Evolutionary conservation across 2,329 filamentous ascomycete genomes (phyloP).

Genomic region (Leptoxyphium fumago): DNA sequence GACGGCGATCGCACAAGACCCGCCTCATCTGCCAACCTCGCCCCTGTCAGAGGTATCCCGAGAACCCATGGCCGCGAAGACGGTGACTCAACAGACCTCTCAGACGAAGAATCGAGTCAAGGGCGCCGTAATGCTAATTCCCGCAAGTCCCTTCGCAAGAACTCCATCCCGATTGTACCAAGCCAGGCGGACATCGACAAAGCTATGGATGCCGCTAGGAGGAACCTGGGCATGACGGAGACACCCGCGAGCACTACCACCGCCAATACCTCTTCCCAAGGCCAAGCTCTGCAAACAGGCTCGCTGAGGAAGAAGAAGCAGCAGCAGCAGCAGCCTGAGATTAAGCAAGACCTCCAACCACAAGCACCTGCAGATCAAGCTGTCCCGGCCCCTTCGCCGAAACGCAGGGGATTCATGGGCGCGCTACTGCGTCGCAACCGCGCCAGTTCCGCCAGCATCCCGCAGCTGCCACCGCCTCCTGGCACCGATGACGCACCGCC

Average conservation of each 20-base stretch:
- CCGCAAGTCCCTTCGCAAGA: conserved; percentile 30
- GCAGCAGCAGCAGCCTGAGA: conserved; percentile 35
- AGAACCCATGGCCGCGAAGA: conserved; percentile 40
- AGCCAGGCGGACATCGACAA: conserved; percentile 23
- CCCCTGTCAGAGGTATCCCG: conserved; percentile 46
- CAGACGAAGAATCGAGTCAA: conserved; percentile 26
- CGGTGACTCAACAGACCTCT: conserved; percentile 40
- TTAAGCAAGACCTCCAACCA: conserved; percentile 37
- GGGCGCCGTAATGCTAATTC: conserved; percentile 18
- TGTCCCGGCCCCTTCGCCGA: conserved; percentile 1
- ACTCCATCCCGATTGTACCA: conserved; percentile 16
- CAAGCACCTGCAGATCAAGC: background rate
- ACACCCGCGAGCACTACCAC: conserved; percentile 5
- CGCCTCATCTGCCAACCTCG: conserved; percentile 23
- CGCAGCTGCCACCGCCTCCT: conserved; percentile 3
- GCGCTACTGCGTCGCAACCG: conserved; percentile 21
- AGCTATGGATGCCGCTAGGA: conserved; percentile 20
- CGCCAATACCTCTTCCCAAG: conserved; percentile 15
- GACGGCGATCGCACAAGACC: conserved; percentile 23
- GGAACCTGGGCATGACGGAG: conserved; percentile 18
- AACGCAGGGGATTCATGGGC: conserved; percentile 19
- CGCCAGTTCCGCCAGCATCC: conserved; percentile 13
- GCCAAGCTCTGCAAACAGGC: conserved; percentile 20
- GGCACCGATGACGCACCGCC: conserved; percentile 4
- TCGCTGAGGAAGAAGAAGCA: conserved; percentile 21